Evolutionary conservation across 148 eudicot genomes (phyloP), one percentile per base, ranked within the genome.

Genomic region (Chenopodium suecicum): DNA sequence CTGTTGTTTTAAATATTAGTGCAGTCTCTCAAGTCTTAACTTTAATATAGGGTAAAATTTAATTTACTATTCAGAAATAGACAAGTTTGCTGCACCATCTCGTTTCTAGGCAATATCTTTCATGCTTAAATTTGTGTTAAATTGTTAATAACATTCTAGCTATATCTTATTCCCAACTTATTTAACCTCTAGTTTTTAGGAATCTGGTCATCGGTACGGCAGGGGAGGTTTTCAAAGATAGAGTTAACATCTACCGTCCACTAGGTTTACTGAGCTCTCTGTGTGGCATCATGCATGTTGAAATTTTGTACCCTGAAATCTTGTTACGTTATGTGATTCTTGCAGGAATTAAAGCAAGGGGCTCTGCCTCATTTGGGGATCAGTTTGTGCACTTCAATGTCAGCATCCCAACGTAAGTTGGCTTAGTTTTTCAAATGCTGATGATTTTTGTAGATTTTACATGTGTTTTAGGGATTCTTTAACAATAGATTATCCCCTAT

Each of bases 341-440:
- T 79, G 54, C 94, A 95, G 99, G 99, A 48, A 95, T 95, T 73
- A 95, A 90, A 84, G 81, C 89, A 34, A 92, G 93, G 85, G 90
- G 84, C 73, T 91, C 98, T n/a, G 83, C 76, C 80, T 85, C 92
- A 8, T 90, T 88, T 80, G 99, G 99, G 50, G 94, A 95, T 82
- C 94, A 95, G 77, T 95, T 81, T 81, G 99, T 95, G 77, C 99
- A 95, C 88, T 95, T 93, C 87, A 95, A 84, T 47, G 89, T 95
- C 86, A 94, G 87, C 97, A 95, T 95, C 74, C 99, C 99, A 79
- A 77, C 84, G 99, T 95, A 92, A 62, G 95, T 89, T 79, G 64
- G 41, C 44, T 52, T 48, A 44, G 27, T 22, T 23, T 11, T 74
- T 6, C 8, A n/a, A 27, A 9, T 41, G 67, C 5, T 41, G 5